Conservation (phyloP, 2,329 filamentous ascomycete genomes). For the Alternaria alternata region DNA sequence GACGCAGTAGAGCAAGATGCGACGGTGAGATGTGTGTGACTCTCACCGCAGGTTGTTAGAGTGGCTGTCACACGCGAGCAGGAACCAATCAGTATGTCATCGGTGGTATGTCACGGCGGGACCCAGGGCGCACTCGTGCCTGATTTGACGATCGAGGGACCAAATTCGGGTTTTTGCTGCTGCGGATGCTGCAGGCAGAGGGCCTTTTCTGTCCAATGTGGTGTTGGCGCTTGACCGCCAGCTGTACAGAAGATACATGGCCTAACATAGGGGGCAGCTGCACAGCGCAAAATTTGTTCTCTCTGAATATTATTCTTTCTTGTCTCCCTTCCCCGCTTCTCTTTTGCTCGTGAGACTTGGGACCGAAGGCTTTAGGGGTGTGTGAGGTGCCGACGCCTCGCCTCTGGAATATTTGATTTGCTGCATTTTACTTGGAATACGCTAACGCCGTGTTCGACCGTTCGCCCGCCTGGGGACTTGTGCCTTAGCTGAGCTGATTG, state of each 20-base stretch:
- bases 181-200: conserved; percentile 30
- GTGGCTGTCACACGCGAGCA: conserved; percentile 29
- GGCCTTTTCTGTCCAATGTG: conserved; percentile 15
- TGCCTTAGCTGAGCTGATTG: conserved; percentile 23
- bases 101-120: conserved; percentile 27
- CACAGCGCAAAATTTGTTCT: conserved; percentile 16
- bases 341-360: conserved; percentile 28
- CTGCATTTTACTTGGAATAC: conserved; percentile 13
- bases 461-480: neutral
- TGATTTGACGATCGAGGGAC: conserved; percentile 28
- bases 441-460: conserved; percentile 7
- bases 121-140: conserved; percentile 19
- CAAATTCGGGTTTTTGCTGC: conserved; percentile 27
- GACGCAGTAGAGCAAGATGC: conserved; percentile 12
- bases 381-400: conserved; percentile 17
- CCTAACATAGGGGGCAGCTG: conserved; percentile 26
- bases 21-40: conserved; percentile 24
- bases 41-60: conserved; percentile 38
- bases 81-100: conserved; percentile 28
- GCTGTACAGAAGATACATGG: conserved; percentile 16
- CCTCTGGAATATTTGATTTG: conserved; percentile 14
- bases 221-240: conserved; percentile 39
- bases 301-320: conserved; percentile 18
- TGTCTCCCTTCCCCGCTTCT: neutral
- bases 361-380: conserved; percentile 18